phyloP scores from a whole-genome alignment of 192 early-diverging fungal genomes.

The Entophlyctis luteolus region DNA sequence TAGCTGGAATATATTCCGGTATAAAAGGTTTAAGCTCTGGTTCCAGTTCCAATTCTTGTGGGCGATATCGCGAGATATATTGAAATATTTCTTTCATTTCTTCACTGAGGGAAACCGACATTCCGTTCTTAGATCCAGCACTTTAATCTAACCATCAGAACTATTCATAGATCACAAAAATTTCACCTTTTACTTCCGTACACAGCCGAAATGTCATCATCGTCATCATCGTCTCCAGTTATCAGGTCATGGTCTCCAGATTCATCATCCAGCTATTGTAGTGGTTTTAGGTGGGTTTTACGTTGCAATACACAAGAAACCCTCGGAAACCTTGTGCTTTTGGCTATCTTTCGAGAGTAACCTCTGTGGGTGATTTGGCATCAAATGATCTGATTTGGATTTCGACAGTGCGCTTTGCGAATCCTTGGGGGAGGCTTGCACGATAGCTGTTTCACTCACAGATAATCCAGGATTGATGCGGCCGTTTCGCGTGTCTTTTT shows the following conservation, averaged over 20 bases:
- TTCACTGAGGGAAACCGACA: constrained; percentile 16
- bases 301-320: neutral
- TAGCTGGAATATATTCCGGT: constrained; percentile 59
- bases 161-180: neutral
- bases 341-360: neutral
- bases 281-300: neutral
- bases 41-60: constrained; percentile 54
- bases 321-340: neutral
- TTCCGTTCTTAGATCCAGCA: constrained; percentile 1
- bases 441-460: neutral
- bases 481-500: neutral
- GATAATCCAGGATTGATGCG: neutral
- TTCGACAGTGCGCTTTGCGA: neutral
- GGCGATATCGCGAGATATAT: constrained; percentile 49
- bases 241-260: constrained; percentile 33
- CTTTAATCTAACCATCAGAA: neutral
- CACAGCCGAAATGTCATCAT: constrained; percentile 14
- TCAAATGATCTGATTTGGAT: constrained; percentile 15
- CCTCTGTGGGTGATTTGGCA: neutral
- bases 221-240: constrained; percentile 15
- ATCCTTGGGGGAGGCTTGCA: neutral
- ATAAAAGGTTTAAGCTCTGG: constrained; percentile 52
- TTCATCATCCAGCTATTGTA: constrained; percentile 28
- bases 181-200: constrained; percentile 3
- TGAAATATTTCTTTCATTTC: constrained; percentile 54